phyloP scores from a whole-genome alignment of 345 rosid genomes.

The Euphorbia lathyris region DNA sequence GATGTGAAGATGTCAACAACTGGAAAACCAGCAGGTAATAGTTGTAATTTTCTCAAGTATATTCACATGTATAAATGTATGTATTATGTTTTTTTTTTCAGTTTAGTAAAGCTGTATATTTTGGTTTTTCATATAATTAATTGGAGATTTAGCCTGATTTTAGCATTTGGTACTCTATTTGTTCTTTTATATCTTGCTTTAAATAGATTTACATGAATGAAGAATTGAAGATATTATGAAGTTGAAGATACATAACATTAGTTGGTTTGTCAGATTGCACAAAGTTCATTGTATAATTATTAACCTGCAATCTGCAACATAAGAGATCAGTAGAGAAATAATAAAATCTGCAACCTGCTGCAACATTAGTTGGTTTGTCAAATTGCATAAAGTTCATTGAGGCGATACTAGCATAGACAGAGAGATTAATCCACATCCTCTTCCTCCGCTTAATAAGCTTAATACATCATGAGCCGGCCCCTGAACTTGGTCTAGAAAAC shows the following conservation, averaged over 20 bases:
- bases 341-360: not conserved
- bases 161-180: not conserved
- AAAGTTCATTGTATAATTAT: not conserved
- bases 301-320: not conserved
- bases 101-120: not conserved
- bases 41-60: conserved; percentile 2
- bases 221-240: not conserved
- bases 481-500: too few relatives aligned
- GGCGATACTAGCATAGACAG: not conserved
- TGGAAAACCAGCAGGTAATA: conserved; percentile 11
- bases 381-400: not conserved
- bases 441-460: too few relatives aligned
- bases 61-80: not conserved
- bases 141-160: not conserved
- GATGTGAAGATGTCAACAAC: not conserved
- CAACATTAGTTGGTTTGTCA: too few relatives aligned
- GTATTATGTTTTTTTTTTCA: not conserved
- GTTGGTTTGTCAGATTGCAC: not conserved
- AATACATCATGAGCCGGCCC: too few relatives aligned
- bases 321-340: not conserved
- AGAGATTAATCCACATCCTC: not conserved
- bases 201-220: not conserved
- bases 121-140: not conserved
- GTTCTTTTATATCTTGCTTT: not conserved
- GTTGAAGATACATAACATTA: not conserved